These are phyloP conservation scores for Yamadazyma akitaensis DNA, from an alignment of 805 yeast species.

Conservation along the genomic window DNA sequence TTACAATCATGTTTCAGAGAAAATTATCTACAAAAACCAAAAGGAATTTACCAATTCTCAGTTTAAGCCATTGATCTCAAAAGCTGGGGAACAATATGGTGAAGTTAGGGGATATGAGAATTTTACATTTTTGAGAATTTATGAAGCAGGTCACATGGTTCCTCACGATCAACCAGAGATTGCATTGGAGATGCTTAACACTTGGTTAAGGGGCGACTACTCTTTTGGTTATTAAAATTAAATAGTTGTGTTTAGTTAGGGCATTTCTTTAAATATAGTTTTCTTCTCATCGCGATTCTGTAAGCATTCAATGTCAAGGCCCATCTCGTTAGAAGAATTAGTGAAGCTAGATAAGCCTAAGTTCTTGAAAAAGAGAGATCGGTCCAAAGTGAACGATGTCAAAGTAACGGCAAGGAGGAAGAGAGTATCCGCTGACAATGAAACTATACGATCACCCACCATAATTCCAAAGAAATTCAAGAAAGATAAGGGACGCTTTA, in stretches of 20 bases:
- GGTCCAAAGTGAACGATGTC: neutral
- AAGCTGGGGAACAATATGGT: constrained; percentile 28
- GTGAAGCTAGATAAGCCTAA: constrained; percentile 9
- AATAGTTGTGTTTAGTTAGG: neutral
- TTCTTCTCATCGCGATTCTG: constrained; percentile 2
- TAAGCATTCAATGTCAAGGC: constrained; percentile 8
- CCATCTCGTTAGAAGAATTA: constrained; percentile 11
- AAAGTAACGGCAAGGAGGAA: neutral
- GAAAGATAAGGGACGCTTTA: constrained; percentile 36
- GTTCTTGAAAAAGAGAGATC: constrained; percentile 9
- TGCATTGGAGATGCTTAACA: constrained; percentile 33
- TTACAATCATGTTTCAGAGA: constrained; percentile 54
- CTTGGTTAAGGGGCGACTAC: constrained; percentile 28
- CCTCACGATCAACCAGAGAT: constrained; percentile 36
- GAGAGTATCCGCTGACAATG: neutral
- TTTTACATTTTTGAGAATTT: constrained; percentile 35
- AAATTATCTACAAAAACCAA: constrained; percentile 16
- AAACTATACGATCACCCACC: neutral
- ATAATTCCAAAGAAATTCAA: neutral
- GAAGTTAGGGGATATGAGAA: constrained; percentile 30
- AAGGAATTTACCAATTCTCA: constrained; percentile 14
- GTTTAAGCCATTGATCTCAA: constrained; percentile 35
- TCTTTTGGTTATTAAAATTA: constrained; percentile 6
- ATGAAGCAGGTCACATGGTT: constrained; percentile 40
- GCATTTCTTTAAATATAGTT: neutral